Conservation (phyloP, 2,329 filamentous ascomycete species). For the Lasiodiplodia hormozganensis region DNA sequence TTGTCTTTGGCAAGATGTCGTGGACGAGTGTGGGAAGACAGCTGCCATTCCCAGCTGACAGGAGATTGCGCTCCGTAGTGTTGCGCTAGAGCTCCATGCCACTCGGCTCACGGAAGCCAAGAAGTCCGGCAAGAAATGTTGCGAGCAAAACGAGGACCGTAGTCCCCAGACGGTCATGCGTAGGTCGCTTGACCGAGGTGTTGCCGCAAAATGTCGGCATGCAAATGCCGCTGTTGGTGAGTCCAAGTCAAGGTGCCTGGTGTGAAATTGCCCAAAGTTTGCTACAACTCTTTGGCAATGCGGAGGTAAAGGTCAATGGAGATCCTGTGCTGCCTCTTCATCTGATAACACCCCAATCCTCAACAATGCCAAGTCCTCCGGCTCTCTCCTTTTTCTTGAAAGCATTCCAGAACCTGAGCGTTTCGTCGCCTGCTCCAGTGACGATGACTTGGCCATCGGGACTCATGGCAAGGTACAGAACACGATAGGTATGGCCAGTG, state of each 20-base stretch:
- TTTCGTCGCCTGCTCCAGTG: constrained; percentile 96
- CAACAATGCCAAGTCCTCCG: constrained; percentile 63
- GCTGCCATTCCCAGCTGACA: neutral
- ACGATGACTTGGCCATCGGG: constrained; percentile 93
- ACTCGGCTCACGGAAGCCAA: neutral
- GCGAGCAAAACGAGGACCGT: neutral
- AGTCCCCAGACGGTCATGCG: neutral
- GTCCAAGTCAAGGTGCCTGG: neutral
- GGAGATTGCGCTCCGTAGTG: neutral
- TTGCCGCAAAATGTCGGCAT: neutral
- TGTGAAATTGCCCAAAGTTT: neutral
- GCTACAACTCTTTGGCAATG: neutral
- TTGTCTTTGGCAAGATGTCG: neutral
- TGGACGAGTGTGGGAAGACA: neutral
- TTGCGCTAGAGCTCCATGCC: neutral
- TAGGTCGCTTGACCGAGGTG: neutral
- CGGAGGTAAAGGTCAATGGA: neutral
- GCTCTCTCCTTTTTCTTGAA: constrained; percentile 83
- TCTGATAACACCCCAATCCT: constrained; percentile 85
- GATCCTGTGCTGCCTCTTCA: constrained; percentile 36
- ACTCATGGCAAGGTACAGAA: constrained; percentile 96
- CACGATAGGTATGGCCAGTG: constrained; percentile 95
- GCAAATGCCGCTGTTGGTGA: neutral
- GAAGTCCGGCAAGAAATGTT: neutral
- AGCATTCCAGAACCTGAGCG: constrained; percentile 93